Conservation (phyloP, 2,329 filamentous ascomycete genomes). For the Teratosphaeria nubilosa region DNA sequence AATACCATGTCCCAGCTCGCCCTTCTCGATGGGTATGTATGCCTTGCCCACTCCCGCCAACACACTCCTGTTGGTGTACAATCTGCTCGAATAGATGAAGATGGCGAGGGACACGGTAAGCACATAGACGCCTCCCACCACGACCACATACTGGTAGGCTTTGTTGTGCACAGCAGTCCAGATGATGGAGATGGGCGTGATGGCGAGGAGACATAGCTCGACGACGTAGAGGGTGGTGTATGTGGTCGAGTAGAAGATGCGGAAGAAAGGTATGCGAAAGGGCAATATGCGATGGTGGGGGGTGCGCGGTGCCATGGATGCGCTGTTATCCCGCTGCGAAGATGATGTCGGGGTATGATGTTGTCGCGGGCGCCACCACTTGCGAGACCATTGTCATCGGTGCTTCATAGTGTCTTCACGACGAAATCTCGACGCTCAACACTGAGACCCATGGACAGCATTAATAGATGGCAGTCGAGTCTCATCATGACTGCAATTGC, state of each 20-base stretch:
- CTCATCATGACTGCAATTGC: not conserved
- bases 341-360: not conserved
- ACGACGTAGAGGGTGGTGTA: slow-evolving; percentile 70
- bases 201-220: slow-evolving; percentile 61
- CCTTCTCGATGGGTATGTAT: slow-evolving; percentile 77
- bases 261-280: slow-evolving; percentile 52
- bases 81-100: slow-evolving; percentile 71
- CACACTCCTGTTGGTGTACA: slow-evolving; percentile 75
- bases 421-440: no score
- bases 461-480: not conserved
- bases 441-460: no score
- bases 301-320: slow-evolving; percentile 1
- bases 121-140: slow-evolving; percentile 66
- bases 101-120: slow-evolving; percentile 59
- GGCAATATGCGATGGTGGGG: slow-evolving; percentile 15
- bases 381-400: not conserved
- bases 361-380: slow-evolving; percentile 5
- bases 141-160: slow-evolving; percentile 71
- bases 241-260: slow-evolving; percentile 47
- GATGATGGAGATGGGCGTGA: slow-evolving; percentile 70
- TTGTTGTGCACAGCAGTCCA: slow-evolving; percentile 59
- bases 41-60: slow-evolving; percentile 75
- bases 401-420: not conserved
- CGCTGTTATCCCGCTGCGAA: slow-evolving; percentile 3
- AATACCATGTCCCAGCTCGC: slow-evolving; percentile 67